Evolutionary conservation across 306 rosid species (phyloP).

Genomic region (Cyamopsis tetragonoloba): DNA sequence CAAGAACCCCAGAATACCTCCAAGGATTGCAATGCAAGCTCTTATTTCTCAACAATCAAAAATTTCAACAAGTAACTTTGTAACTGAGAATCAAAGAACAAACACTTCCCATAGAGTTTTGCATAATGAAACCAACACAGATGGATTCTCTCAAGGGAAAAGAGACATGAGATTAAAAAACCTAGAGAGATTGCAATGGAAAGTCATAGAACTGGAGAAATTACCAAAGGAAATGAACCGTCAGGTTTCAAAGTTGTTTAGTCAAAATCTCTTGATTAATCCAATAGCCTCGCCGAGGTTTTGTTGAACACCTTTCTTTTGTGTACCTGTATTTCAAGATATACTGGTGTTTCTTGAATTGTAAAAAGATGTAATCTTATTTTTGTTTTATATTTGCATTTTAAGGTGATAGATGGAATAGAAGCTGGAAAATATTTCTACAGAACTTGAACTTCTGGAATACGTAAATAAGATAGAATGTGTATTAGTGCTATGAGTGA

Average conservation of each 20-base stretch:
- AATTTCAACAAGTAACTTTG: slow-evolving; percentile 25
- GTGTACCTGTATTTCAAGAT: neutral
- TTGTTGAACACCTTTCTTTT: slow-evolving; percentile 38
- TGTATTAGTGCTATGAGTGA: neutral
- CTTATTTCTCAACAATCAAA: slow-evolving; percentile 59
- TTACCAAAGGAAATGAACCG: slow-evolving; percentile 51
- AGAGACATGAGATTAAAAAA: slow-evolving; percentile 36
- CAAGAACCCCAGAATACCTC: slow-evolving; percentile 81
- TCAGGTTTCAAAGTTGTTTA: slow-evolving; percentile 51
- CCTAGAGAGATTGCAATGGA: slow-evolving; percentile 57
- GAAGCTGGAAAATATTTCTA: slow-evolving; percentile 16
- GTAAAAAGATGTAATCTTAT: slow-evolving; percentile 23
- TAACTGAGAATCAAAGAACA: slow-evolving; percentile 18
- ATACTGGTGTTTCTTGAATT: slow-evolving; percentile 5
- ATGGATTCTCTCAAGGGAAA: slow-evolving; percentile 33
- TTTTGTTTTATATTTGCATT: slow-evolving; percentile 10
- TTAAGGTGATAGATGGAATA: slow-evolving; percentile 6
- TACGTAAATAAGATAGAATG: neutral
- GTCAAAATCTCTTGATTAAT: slow-evolving; percentile 31
- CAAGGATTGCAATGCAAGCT: slow-evolving; percentile 68
- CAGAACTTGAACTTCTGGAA: neutral
- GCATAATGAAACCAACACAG: slow-evolving; percentile 12
- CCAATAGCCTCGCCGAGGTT: slow-evolving; percentile 54
- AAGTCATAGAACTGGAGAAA: slow-evolving; percentile 57
- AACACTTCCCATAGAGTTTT: slow-evolving; percentile 28